Conservation (phyloP, 2,329 filamentous ascomycete species). For the Didymella glomerata region DNA sequence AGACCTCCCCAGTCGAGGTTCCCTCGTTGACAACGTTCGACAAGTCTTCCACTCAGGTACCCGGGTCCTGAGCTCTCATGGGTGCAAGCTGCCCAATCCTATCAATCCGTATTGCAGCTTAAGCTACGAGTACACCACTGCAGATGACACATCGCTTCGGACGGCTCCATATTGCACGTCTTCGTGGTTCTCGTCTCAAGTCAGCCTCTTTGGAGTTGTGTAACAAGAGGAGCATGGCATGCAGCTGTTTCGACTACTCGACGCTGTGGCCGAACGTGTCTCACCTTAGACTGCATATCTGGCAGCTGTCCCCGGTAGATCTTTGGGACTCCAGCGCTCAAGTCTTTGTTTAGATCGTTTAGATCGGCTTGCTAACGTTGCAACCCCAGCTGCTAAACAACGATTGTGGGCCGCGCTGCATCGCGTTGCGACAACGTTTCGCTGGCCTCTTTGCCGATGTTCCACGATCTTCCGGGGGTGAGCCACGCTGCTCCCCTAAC, state of each 20-base stretch:
- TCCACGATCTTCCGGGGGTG: slow-evolving; percentile 14
- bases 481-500: slow-evolving; percentile 16
- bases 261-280: slow-evolving; percentile 33
- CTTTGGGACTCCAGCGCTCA: not conserved
- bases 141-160: slow-evolving; percentile 18
- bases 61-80: slow-evolving; percentile 11
- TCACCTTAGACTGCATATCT: slow-evolving; percentile 23
- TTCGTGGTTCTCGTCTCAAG: slow-evolving; percentile 26
- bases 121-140: slow-evolving; percentile 2
- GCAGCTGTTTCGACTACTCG: slow-evolving; percentile 34
- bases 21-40: slow-evolving; percentile 5
- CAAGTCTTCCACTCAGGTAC: slow-evolving; percentile 25
- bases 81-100: slow-evolving; percentile 2
- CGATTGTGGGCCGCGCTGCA: not conserved
- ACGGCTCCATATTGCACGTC: slow-evolving; percentile 12
- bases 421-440: slow-evolving; percentile 6
- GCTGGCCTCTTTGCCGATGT: slow-evolving; percentile 11
- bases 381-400: slow-evolving; percentile 3
- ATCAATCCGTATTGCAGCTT: not conserved
- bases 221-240: slow-evolving; percentile 30
- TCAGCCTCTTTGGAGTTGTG: slow-evolving; percentile 26
- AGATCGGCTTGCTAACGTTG: slow-evolving; percentile 1
- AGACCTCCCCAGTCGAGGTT: slow-evolving; percentile 17
- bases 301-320: slow-evolving; percentile 7
- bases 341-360: slow-evolving; percentile 5